These are phyloP conservation scores for Suillus bovinus DNA, from an alignment of 768 basidiomycete species.

Conservation along the genomic window DNA sequence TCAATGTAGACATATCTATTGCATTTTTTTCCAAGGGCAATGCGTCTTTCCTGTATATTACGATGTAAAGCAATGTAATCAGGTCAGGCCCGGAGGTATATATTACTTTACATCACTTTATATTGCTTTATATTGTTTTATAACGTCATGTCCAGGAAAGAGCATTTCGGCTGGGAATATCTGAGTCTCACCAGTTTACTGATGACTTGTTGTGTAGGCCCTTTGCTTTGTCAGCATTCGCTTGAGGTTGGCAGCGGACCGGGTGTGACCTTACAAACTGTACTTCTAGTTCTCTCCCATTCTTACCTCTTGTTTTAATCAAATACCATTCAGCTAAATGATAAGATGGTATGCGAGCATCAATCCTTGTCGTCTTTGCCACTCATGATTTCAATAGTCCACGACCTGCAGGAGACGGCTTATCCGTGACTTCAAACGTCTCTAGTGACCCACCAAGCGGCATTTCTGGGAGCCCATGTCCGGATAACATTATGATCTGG, in stretches of 20 bases:
- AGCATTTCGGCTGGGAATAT: too few species aligned
- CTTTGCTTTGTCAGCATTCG: too few species aligned
- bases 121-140: too few species aligned
- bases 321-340: background rate
- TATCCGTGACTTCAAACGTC: slow-evolving; percentile 96
- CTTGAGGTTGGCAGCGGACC: too few species aligned
- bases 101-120: too few species aligned
- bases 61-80: too few species aligned
- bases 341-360: slow-evolving; percentile 10
- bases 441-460: slow-evolving; percentile 95
- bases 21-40: too few species aligned
- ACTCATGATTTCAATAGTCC: slow-evolving; percentile 51
- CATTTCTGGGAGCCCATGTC: slow-evolving; percentile 94
- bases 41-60: too few species aligned
- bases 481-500: slow-evolving; percentile 99
- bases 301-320: background rate
- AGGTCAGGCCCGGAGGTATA: too few species aligned
- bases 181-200: too few species aligned
- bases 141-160: background rate
- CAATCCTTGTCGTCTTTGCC: background rate
- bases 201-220: too few species aligned
- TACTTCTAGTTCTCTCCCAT: slow-evolving; percentile 10
- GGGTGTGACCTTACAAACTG: background rate
- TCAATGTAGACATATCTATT: too few species aligned
- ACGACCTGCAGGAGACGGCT: slow-evolving; percentile 94